These are phyloP conservation scores for Pneumocystis jirovecii DNA, from an alignment of 1,139 yeast species.

Conservation along the genomic window DNA sequence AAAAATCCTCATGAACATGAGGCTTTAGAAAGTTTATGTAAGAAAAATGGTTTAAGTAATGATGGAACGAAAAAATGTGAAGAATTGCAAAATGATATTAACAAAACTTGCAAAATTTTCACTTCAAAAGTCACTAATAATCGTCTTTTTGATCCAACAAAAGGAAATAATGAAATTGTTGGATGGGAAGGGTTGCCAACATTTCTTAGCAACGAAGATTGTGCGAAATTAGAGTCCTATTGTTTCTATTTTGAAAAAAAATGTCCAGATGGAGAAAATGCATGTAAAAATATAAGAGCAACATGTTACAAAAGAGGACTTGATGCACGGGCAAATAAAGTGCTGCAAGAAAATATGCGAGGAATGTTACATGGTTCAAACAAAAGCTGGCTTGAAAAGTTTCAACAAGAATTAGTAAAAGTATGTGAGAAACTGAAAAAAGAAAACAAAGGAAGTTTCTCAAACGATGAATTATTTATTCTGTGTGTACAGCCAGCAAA, in stretches of 20 bases:
- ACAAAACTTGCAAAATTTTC: background rate
- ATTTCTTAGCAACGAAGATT: background rate
- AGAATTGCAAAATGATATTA: background rate
- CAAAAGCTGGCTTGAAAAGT: background rate
- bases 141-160: too few species aligned
- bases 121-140: too few species aligned
- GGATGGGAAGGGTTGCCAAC: background rate
- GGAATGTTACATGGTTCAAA: background rate
- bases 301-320: background rate
- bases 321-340: background rate
- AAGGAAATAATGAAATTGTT: too few species aligned
- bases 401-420: background rate
- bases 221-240: background rate
- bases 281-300: background rate
- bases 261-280: background rate
- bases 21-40: background rate
- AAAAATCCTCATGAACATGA: background rate
- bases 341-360: background rate
- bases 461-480: background rate
- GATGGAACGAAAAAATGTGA: background rate
- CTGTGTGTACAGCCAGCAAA: background rate
- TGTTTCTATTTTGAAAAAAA: background rate
- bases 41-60: too few species aligned
- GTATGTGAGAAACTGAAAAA: background rate
- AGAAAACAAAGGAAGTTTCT: too few species aligned